These are phyloP conservation scores for Vaccinium myrtillus DNA, from an alignment of 148 eudicot species.

Conservation along the genomic window DNA sequence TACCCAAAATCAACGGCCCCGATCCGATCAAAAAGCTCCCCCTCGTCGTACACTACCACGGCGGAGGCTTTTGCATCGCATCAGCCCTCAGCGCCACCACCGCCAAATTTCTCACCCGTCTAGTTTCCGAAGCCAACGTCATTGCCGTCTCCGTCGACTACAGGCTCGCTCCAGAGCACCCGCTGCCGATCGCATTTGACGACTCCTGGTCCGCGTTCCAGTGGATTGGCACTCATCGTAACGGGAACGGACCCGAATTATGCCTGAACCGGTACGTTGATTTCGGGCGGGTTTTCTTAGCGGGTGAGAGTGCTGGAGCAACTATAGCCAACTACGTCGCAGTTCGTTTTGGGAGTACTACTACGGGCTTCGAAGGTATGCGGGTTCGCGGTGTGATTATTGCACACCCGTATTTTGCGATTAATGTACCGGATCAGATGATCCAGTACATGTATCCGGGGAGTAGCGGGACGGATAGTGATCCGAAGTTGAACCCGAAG, in stretches of 20 bases:
- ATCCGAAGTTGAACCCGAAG: constrained; percentile 37
- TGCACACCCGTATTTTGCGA: constrained; percentile 39
- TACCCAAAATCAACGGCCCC: constrained; percentile 11
- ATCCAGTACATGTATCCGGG: constrained; percentile 32
- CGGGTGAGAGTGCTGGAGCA: constrained; percentile 48
- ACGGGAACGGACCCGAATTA: constrained; percentile 24
- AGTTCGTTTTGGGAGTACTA: background rate
- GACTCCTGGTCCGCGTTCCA: constrained; percentile 37
- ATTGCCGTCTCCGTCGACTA: constrained; percentile 35
- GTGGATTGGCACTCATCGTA: constrained; percentile 28
- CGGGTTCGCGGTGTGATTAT: constrained; percentile 19
- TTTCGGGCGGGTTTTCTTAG: constrained; percentile 27
- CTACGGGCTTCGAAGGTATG: background rate
- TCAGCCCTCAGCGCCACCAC: background rate
- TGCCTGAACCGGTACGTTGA: constrained; percentile 30
- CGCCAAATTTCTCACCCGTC: background rate
- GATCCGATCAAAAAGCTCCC: constrained; percentile 11
- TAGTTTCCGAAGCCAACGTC: background rate
- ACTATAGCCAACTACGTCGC: constrained; percentile 28
- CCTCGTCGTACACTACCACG: constrained; percentile 24
- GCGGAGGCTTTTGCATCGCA: constrained; percentile 24
- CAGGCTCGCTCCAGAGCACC: constrained; percentile 34
- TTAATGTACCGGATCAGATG: constrained; percentile 16
- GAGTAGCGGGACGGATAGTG: constrained; percentile 24
- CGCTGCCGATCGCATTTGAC: constrained; percentile 33